These are phyloP conservation scores for Coprinellus micaceus DNA, from an alignment of 768 basidiomycete genomes.

Conservation along the genomic window DNA sequence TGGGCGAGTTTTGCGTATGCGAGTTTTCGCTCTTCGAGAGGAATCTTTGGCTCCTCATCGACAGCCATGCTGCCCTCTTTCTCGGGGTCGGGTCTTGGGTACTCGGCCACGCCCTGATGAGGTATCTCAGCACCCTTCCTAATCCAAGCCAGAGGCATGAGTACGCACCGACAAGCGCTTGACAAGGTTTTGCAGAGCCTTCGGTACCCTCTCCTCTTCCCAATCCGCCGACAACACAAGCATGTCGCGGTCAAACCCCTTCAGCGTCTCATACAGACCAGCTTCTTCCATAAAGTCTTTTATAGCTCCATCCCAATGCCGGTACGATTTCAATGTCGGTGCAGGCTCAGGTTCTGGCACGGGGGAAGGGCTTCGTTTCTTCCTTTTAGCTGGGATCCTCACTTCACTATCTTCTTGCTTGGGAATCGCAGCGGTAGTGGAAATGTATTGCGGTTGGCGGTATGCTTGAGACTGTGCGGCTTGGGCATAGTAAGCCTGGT, in stretches of 20 bases:
- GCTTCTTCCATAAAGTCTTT: conserved; percentile 50
- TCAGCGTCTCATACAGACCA: conserved; percentile 54
- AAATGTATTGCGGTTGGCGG: too few species aligned
- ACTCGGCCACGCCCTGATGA: conserved; percentile 4
- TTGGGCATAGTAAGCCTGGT: background rate
- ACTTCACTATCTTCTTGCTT: background rate
- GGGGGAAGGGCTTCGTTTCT: conserved; percentile 1
- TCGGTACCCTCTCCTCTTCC: conserved; percentile 56
- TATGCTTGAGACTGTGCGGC: too few species aligned
- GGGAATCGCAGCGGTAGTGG: background rate
- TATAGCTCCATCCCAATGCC: conserved; percentile 61
- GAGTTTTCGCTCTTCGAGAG: conserved; percentile 66
- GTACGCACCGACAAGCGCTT: conserved; percentile 25
- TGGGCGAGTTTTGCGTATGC: conserved; percentile 48
- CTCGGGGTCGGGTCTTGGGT: conserved; percentile 16
- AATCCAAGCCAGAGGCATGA: background rate
- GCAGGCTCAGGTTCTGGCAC: conserved; percentile 1
- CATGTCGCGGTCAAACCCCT: conserved; percentile 69
- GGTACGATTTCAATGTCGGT: conserved; percentile 31
- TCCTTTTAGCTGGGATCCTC: background rate
- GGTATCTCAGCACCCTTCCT: conserved; percentile 18
- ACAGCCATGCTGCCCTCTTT: conserved; percentile 15
- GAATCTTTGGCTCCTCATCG: conserved; percentile 13
- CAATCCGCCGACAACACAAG: conserved; percentile 64
- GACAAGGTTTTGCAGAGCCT: conserved; percentile 42